Conservation (phyloP, 306 rosid species). For the Luffa aegyptiaca region DNA sequence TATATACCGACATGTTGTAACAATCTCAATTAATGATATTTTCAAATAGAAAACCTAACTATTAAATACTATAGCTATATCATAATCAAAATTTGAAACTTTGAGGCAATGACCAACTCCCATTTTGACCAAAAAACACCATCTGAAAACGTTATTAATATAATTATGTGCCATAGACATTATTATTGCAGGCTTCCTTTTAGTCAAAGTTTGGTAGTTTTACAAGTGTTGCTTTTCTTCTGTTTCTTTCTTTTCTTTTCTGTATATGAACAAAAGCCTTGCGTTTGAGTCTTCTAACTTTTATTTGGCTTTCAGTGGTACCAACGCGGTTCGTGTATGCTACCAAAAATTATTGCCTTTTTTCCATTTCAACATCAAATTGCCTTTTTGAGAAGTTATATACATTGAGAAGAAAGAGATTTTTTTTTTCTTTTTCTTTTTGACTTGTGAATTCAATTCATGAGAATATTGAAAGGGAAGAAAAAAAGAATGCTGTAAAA, state of each 20-base stretch:
- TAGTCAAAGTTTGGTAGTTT: conserved; percentile 1
- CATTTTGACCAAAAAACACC: background rate
- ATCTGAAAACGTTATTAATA: background rate
- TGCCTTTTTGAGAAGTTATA: background rate
- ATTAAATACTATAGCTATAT: background rate
- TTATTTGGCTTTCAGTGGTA: background rate
- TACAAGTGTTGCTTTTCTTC: background rate
- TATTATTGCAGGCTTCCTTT: background rate
- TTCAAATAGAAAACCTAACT: background rate
- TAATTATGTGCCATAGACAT: too few relatives aligned
- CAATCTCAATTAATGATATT: background rate
- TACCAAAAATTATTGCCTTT: background rate
- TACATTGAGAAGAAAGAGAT: background rate
- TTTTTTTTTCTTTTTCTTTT: too few relatives aligned
- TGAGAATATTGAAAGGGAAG: background rate
- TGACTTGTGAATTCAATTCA: background rate
- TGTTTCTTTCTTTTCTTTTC: background rate
- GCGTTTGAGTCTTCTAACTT: background rate
- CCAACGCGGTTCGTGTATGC: background rate
- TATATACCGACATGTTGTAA: too few relatives aligned
- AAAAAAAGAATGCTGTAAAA: background rate
- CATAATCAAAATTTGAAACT: background rate
- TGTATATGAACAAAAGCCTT: background rate
- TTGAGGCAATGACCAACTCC: background rate
- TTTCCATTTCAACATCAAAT: background rate